Conservation (phyloP, 225 moss, liverwort and hornwort species). For the Pseudisothecium myosuroides region DNA sequence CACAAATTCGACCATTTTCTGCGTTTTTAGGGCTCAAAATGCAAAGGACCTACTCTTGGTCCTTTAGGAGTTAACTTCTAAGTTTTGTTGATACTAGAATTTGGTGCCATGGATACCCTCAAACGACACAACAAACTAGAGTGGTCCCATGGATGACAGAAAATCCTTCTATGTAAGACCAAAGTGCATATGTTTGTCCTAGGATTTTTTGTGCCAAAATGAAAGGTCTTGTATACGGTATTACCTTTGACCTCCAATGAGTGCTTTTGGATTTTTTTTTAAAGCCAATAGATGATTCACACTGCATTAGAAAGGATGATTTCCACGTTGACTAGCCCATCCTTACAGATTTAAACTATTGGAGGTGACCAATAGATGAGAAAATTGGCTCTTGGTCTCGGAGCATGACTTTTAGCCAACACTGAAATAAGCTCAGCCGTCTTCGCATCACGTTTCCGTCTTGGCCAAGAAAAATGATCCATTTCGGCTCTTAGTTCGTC, state of each 20-base stretch:
- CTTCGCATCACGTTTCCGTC: too few species aligned
- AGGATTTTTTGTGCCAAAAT: not conserved
- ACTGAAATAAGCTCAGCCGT: too few species aligned
- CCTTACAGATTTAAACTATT: fast-evolving
- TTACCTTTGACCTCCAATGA: not conserved
- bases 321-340: too few species aligned
- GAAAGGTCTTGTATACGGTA: not conserved
- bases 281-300: too few species aligned
- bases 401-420: not conserved
- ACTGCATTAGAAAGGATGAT: too few species aligned
- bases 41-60: too few species aligned
- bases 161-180: not conserved
- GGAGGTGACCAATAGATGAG: not conserved
- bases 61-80: too few species aligned
- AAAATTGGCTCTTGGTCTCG: not conserved
- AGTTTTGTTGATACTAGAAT: too few species aligned
- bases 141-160: fast-evolving
- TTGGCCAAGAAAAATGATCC: not conserved
- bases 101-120: too few species aligned
- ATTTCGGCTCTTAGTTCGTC: not conserved
- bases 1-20: not conserved
- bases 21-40: fast-evolving
- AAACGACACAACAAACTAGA: too few species aligned
- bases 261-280: too few species aligned
- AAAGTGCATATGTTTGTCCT: not conserved